These are phyloP conservation scores for Brassica cretica DNA, from an alignment of 345 rosid genomes.

Conservation along the genomic window DNA sequence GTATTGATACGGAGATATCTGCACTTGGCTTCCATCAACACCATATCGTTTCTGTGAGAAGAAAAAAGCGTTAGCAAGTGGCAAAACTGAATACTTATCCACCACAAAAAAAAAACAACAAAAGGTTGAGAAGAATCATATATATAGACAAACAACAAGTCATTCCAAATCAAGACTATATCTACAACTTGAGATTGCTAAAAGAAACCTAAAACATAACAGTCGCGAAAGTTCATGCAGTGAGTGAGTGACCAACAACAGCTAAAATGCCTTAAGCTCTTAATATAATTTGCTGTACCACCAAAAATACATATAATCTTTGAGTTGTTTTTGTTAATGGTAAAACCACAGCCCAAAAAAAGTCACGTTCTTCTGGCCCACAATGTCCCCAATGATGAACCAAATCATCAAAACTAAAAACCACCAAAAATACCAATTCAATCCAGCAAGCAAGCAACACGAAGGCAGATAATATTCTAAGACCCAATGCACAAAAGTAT, in stretches of 20 bases:
- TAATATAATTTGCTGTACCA: neutral
- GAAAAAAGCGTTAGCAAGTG: neutral
- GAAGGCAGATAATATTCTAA: neutral
- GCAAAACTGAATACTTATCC: neutral
- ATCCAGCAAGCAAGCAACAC: neutral
- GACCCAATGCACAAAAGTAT: neutral
- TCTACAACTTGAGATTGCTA: conserved; percentile 12
- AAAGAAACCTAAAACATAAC: conserved; percentile 5
- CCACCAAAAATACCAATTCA: neutral
- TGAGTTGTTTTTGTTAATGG: neutral
- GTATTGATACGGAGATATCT: conserved; percentile 53
- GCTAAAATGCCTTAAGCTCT: neutral
- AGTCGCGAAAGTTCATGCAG: neutral
- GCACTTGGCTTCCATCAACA: conserved; percentile 65
- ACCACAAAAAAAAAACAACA: neutral
- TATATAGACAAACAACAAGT: conserved; percentile 11
- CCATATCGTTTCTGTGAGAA: conserved; percentile 53
- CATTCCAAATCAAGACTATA: conserved; percentile 15
- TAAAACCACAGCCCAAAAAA: conserved; percentile 14
- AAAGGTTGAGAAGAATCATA: neutral
- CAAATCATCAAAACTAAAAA: neutral
- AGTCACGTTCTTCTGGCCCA: neutral
- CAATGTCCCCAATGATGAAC: neutral
- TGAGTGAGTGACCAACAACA: neutral
- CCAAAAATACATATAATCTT: neutral